Evolutionary conservation across 495 filamentous ascomycete genomes (phyloP), one percentile per base, ranked within the genome.

Genomic region (Diplogelasinospora grovesii): DNA sequence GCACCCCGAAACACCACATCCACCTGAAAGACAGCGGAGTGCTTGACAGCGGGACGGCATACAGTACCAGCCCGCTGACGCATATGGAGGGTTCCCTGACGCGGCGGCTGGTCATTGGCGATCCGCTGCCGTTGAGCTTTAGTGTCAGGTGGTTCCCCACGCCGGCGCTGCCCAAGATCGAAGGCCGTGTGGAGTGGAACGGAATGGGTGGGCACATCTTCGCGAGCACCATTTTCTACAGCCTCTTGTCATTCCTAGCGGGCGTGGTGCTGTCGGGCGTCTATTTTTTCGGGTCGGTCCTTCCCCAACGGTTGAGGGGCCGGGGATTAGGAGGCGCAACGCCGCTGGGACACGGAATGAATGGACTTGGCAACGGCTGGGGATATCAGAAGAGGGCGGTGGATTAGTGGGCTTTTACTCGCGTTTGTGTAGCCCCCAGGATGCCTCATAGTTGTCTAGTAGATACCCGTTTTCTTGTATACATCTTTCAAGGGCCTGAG

Each of bases 91-190:
- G 69, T 3, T 66, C 72, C 16, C 59, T 57, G 24, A 77, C 60
- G 34, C 66, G 54, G 19, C 78, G 81, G 42, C 71, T 98, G 20
- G 73, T 96, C 16, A 94, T 95, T 50, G 89, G 89, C 5, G 87
- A 95, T 54, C 78, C 81, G 18, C 64, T 98, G 19, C 79, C 87
- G 1, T 73, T 97, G 49, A 76, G 73, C 33, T 84, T 98, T 50
- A 79, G 74, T 40, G 81, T 97, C 24, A 71, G 85, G 23, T 98
- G 92, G 92, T 82, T 93, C 52, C 81, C 85, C 14, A 83, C 78
- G 3, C 80, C 85, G 8, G 66, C 60, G 14, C 63, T 87, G 39
- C 83, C 83, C 47, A 63, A 67, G 59, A 55, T 66, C 46, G 67
- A 68, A 59, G 63, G 72, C 22, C 59, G 65, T 43, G 65, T 75